These are phyloP conservation scores for Rhizopus delemar DNA, from an alignment of 371 early-diverging fungal genomes.

Conservation along the genomic window DNA sequence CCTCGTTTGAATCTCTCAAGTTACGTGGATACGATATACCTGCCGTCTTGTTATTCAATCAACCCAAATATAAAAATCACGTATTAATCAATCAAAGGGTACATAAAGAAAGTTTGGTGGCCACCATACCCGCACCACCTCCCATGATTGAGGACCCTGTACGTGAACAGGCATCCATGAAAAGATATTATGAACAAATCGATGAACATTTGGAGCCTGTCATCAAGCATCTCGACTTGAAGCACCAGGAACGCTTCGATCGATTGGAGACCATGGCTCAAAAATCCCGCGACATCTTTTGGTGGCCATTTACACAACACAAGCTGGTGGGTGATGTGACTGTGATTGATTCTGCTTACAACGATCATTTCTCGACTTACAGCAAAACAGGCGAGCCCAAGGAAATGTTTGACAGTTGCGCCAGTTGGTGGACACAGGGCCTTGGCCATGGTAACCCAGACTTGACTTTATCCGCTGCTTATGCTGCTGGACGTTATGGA, in stretches of 20 bases:
- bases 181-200: conserved; percentile 57
- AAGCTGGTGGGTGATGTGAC: conserved; percentile 62
- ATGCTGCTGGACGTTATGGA: conserved; percentile 80
- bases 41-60: conserved; percentile 64
- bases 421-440: conserved; percentile 88
- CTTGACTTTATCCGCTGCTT: conserved; percentile 64
- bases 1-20: conserved; percentile 71
- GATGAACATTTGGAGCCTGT: conserved; percentile 53
- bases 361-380: conserved; percentile 66
- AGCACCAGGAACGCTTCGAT: conserved; percentile 58
- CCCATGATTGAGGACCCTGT: conserved; percentile 39
- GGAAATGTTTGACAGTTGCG: conserved; percentile 73
- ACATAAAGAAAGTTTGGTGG: conserved; percentile 25
- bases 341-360: conserved; percentile 77
- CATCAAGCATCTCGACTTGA: conserved; percentile 47
- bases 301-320: conserved; percentile 91
- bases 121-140: conserved; percentile 61
- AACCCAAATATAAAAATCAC: conserved; percentile 66
- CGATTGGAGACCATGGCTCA: conserved; percentile 61
- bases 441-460: conserved; percentile 74
- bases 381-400: conserved; percentile 21
- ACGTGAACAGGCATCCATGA: conserved; percentile 53
- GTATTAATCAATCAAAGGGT: conserved; percentile 35
- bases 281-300: conserved; percentile 57
- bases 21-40: conserved; percentile 77